Conservation (phyloP, 169 alveolate genomes). For the Cryptosporidium sp. region DNA sequence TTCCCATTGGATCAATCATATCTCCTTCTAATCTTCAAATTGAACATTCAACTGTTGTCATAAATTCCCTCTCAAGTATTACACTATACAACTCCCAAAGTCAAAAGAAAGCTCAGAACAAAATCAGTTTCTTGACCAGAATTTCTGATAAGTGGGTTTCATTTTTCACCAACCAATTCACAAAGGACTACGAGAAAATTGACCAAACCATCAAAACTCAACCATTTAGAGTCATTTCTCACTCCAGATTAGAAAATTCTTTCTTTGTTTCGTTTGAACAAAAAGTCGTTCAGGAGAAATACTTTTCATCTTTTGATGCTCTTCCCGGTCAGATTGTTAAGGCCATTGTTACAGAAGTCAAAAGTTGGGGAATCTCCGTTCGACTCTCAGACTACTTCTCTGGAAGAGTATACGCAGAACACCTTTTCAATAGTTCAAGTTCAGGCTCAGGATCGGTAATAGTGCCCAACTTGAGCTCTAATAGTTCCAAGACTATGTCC, state of each 20-base stretch:
- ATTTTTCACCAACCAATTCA: conserved; percentile 3
- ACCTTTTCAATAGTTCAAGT: conserved; percentile 18
- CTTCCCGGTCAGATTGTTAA: conserved; percentile 48
- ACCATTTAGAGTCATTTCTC: conserved; percentile 28
- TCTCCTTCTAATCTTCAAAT: neutral
- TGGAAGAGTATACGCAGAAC: conserved; percentile 55
- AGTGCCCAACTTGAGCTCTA: neutral
- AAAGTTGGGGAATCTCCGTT: conserved; percentile 63
- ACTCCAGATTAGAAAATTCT: conserved; percentile 49
- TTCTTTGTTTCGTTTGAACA: conserved; percentile 45
- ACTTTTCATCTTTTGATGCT: conserved; percentile 20
- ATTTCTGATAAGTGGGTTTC: conserved; percentile 26
- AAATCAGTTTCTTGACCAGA: conserved; percentile 18
- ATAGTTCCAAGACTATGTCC: neutral
- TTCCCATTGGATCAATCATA: neutral
- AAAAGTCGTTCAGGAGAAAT: conserved; percentile 30
- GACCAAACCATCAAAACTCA: conserved; percentile 2
- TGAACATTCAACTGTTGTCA: neutral
- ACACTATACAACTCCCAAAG: neutral
- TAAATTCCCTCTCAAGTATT: conserved; percentile 5
- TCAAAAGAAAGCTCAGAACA: neutral
- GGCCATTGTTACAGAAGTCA: conserved; percentile 24
- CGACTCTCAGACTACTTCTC: conserved; percentile 53
- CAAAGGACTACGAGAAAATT: conserved; percentile 19
- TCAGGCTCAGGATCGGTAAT: conserved; percentile 28